A percentile compares a stretch with the other conserved stretches of the same genome.
Conservation (phyloP, 768 basidiomycete genomes). For the Saitozyma sp. region DNA sequence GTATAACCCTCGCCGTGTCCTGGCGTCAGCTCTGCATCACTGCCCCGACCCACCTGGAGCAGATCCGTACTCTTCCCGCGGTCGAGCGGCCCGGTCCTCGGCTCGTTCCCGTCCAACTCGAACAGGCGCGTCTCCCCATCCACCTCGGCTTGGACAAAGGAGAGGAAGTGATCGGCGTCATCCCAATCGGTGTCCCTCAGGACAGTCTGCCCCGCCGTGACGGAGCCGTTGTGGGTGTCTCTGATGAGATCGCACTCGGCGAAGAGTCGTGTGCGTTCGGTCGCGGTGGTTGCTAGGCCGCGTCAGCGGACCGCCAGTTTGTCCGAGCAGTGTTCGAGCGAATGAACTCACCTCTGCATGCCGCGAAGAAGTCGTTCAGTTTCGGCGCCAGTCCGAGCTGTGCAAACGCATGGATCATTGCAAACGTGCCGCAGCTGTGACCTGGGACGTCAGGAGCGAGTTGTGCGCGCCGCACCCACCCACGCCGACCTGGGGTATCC, state of each 20-base stretch:
- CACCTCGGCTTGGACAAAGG: conserved; percentile 12
- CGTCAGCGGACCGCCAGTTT: neutral
- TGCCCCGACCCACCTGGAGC: conserved; percentile 6
- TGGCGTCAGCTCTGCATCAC: neutral
- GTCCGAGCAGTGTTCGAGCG: neutral
- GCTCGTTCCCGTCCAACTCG: conserved; percentile 18
- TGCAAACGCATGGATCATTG: conserved; percentile 14
- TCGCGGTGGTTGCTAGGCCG: neutral
- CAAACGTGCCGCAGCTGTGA: conserved; percentile 22
- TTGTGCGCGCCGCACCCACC: conserved; percentile 1
- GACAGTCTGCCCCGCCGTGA: conserved; percentile 9
- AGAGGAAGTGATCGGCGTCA: conserved; percentile 22
- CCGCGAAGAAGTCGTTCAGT: conserved; percentile 6
- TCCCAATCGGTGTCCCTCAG: conserved; percentile 16
- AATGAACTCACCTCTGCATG: conserved; percentile 8
- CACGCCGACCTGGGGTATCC: conserved; percentile 22
- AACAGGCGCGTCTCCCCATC: conserved; percentile 8
- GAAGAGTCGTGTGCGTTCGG: conserved; percentile 14
- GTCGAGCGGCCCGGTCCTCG: conserved; percentile 15
- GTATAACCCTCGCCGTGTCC: conserved; percentile 14
- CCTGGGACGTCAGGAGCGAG: conserved; percentile 1
- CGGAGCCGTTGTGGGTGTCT: conserved; percentile 8
- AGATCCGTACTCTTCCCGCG: conserved; percentile 10
- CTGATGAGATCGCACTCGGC: conserved; percentile 7
- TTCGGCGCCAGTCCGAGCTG: conserved; percentile 5